Evolutionary conservation across 257 asterid genomes (phyloP), one percentile per base, ranked within the genome.

Genomic region (Salvia splendens): DNA sequence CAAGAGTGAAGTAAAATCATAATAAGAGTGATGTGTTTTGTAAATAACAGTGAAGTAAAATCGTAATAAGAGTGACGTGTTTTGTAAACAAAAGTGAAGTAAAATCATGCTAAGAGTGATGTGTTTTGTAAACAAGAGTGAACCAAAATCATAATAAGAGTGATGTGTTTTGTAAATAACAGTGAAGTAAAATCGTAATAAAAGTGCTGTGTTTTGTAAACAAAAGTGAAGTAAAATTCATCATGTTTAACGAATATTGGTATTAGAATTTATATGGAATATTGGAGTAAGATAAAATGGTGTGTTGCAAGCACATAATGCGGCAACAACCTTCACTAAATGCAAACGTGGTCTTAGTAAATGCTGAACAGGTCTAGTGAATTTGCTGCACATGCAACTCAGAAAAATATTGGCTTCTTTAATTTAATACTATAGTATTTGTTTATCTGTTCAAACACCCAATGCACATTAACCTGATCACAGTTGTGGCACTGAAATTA

Each of bases 291-390:
- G 40, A 74, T 43, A 63, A 24, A 35, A 54, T 30, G 2, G 20
- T 49, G 49, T 15, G n/a, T 36, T 35, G 17, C 3, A 32, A 36
- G 92, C 95, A 87, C 77, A 48, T 83, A 79, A 73, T 70, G 83
- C 89, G 92, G 71, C 78, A 78, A 79, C 86, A 76, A 66, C 69
- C 41, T 66, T 78, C 76, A 82, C 71, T 88, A 71, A 84, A 76
- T 77, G 83, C 92, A 89, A 86, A 80, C 89, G 88, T 84, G 94
- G 72, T 64, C 43, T 75, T 67, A 86, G 78, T 89, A 81, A 89
- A 86, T 84, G 87, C 88, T 64, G 63, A 11, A 52, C 79, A 71
- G 62, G 50, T 68, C 48, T 68, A 59, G 58, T 67, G 33, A 60
- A 30, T 71, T 69, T 73, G 78, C 15, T 73, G 78, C 91, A 75